Base-by-base conservation (phyloP, 371 early-diverging fungal genomes). In the Chytridium lagenaria region DNA sequence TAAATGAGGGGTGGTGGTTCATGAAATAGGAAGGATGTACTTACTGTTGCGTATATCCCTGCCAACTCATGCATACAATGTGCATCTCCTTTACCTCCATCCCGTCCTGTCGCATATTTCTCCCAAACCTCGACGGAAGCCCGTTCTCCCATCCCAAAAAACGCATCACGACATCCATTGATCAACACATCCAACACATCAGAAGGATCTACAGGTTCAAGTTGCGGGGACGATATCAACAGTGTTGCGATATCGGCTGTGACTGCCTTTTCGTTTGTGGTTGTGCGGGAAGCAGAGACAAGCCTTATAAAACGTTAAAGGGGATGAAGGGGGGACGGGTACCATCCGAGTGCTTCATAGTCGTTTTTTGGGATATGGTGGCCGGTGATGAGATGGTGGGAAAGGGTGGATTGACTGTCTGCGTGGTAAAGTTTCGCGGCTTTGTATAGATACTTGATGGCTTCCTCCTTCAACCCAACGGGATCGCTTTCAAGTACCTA, bases 121-220 rank as follows among this genome's bases (percentile, higher is more conserved):
- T 66, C 66, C 66, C 66, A 66, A 2, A 28, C 28, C 44, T 66
- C 66, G 44, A 66, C 66, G 22, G 66, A 66, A n/a, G 66, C 66
- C 26, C 66, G 39, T 33, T 66, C 66, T 28, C 66, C 66, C 10
- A 44, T 7, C 26, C 7, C 40, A 44, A 40, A 66, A 16, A 66
- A 26, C 5, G 66, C 39, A 28, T 66, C 66, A 16, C 44, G 49
- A 33, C 44, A 38, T 28, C 49, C 49, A 44, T 44, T 7, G 66
- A 44, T 37, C 23, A 66, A 44, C 12, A 66, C 44, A 28, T 66
- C 66, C 23, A 37, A 10, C 5, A 66, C 16, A 15, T 38, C 44
- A 1, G 66, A 44, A 22, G 40, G 66, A 33, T 23, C 38, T 28
- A 19, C 44, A 3, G 66, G 44, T 40, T 38, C 40, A 26, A 44